Evolutionary conservation across 2,329 filamentous ascomycete species (phyloP).

Genomic region (Amphichorda felina): DNA sequence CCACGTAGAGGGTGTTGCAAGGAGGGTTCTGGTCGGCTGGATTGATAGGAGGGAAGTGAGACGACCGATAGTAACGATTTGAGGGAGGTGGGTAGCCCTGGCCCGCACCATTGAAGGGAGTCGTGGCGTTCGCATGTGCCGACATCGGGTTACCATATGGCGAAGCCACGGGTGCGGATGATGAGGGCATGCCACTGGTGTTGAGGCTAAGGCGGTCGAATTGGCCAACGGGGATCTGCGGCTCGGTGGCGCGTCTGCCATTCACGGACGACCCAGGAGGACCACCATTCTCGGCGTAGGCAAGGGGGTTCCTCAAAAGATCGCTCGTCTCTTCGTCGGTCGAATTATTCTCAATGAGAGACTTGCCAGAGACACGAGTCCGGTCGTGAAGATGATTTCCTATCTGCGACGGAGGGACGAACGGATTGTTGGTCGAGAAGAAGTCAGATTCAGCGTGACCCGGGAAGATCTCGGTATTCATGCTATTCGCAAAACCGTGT

Average conservation of each 20-base stretch:
- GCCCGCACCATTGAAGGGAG: conserved; percentile 22
- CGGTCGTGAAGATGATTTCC: conserved; percentile 56
- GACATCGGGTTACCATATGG: conserved; percentile 28
- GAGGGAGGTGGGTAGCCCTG: conserved; percentile 18
- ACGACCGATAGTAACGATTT: conserved; percentile 38
- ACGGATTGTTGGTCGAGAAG: conserved; percentile 32
- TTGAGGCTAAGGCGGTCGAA: conserved; percentile 63
- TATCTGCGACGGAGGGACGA: conserved; percentile 63
- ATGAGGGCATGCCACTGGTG: conserved; percentile 42
- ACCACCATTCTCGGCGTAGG: conserved; percentile 52
- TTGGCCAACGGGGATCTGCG: conserved; percentile 56
- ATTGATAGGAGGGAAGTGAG: conserved; percentile 72
- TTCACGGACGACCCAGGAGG: conserved; percentile 3
- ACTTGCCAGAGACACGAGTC: conserved; percentile 52
- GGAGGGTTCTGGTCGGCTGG: conserved; percentile 94
- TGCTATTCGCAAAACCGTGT: too few relatives aligned
- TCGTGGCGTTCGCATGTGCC: conserved; percentile 40
- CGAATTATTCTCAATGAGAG: conserved; percentile 56
- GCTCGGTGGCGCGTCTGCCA: conserved; percentile 54
- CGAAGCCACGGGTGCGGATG: conserved; percentile 38
- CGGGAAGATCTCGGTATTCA: conserved; percentile 1
- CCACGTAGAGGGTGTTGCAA: conserved; percentile 95
- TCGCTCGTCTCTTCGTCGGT: conserved; percentile 58
- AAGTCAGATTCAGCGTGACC: conserved; percentile 1
- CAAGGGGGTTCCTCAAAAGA: conserved; percentile 60